Evolutionary conservation across 768 basidiomycete genomes (phyloP), one percentile per base, ranked within the genome.

Genomic region (Russula sp.): DNA sequence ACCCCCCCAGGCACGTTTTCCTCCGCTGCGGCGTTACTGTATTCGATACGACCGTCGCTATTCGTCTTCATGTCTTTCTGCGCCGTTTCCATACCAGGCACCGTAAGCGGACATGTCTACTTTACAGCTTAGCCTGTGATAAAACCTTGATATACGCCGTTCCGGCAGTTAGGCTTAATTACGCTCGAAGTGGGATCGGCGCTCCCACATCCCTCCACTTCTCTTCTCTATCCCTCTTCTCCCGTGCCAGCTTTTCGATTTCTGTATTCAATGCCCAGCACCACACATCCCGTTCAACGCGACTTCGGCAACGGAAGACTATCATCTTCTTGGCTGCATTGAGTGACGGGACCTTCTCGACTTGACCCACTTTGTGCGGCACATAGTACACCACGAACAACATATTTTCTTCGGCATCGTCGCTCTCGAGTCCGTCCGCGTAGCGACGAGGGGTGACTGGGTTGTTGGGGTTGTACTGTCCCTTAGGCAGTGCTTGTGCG

Each of bases 251-350:
- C 71, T 85, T 86, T 75, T 98, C 94, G 65, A 97, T 93, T 76
- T 96, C 93, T 50, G 82, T 83, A 64, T 91, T 94, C 68, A 98
- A 75, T 0, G 91, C 92, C 89, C 91, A 97, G 68, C 93, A 93
- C 95, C 95, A 98, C 34, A 87, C 81, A 73, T 98, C 94, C 34
- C 95, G 78, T 74, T 98, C 96, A 42, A 98, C 77, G 75, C 86
- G 85, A 70, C 85, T 93, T 71, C 94, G 79, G 56, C 88, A 85
- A 65, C 85, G 81, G 68, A 89, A 87, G 1, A 94, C 80, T 16
- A 81, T 68, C 59, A 85, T 68, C 71, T 87, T 86, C 63, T 83
- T 76, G 68, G 84, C 85, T 63, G 77, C 79, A 50, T 79, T 84
- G 58, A 86, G 74, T 31, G 75, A 71, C 37, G 82, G 91, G 39